Evolutionary conservation across 192 early-diverging fungal genomes (phyloP).

Genomic region (Entophlyctis helioformis): DNA sequence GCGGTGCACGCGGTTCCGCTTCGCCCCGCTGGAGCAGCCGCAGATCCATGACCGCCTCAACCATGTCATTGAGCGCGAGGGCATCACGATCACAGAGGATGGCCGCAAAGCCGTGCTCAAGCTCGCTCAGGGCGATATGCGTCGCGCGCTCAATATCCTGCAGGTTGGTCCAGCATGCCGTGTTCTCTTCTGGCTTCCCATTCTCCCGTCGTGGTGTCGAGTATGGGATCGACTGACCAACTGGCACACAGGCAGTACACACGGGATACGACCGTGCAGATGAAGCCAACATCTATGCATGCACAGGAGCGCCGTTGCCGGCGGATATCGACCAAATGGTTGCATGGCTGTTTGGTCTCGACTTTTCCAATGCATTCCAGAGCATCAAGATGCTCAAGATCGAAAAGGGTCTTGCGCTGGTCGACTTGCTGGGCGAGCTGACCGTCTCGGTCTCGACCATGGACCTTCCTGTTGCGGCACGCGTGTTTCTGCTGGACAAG

Average conservation of each 20-base stretch:
- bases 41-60: conserved; percentile 69
- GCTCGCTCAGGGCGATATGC: conserved; percentile 93
- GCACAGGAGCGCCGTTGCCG: conserved; percentile 84
- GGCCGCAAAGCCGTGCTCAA: conserved; percentile 71
- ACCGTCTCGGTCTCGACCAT: conserved; percentile 47
- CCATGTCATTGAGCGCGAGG: conserved; percentile 18
- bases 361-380: conserved; percentile 60
- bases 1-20: conserved; percentile 95
- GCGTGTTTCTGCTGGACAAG: conserved; percentile 62
- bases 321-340: conserved; percentile 63
- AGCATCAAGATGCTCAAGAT: conserved; percentile 61
- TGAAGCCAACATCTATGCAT: conserved; percentile 76
- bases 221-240: not conserved
- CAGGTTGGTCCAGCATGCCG: conserved; percentile 53
- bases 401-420: conserved; percentile 78
- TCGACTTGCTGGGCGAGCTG: conserved; percentile 82
- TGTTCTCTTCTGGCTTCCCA: too few relatives aligned
- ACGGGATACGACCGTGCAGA: conserved; percentile 68
- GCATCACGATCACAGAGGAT: conserved; percentile 67
- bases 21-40: conserved; percentile 68
- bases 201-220: too few relatives aligned
- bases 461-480: conserved; percentile 60
- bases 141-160: conserved; percentile 87
- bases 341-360: conserved; percentile 73
- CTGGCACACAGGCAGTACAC: conserved; percentile 59